Percentiles rank a stretch among this genome's conserved stretches.
Conservation (phyloP, 1,139 yeast species). For the Yamadazyma buinensis region DNA sequence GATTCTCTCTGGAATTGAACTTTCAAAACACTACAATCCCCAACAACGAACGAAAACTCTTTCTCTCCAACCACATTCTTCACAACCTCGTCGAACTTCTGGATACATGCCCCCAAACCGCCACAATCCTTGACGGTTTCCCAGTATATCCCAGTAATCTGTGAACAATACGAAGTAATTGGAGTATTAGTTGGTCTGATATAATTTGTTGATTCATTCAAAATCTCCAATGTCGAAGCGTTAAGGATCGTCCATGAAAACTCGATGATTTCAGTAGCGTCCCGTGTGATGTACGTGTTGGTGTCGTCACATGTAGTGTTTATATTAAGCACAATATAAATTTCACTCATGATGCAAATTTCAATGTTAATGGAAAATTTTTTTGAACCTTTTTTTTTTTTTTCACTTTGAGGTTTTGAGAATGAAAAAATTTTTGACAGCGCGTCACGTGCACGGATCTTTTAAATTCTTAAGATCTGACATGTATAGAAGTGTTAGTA, state of each 20-base stretch:
- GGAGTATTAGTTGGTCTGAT: conserved; percentile 68
- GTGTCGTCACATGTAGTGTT: conserved; percentile 71
- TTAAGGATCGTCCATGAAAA: conserved; percentile 59
- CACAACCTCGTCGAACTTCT: conserved; percentile 47
- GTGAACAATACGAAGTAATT: conserved; percentile 59
- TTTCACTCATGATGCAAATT: conserved; percentile 47
- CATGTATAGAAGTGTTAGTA: too few relatives aligned
- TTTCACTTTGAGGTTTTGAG: background rate
- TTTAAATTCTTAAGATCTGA: too few relatives aligned
- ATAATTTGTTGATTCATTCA: conserved; percentile 40
- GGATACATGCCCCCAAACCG: conserved; percentile 59
- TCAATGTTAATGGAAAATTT: background rate
- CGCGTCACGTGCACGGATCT: conserved; percentile 1
- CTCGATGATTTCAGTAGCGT: conserved; percentile 63
- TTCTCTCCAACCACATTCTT: conserved; percentile 40
- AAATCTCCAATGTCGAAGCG: conserved; percentile 30
- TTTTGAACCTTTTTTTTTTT: background rate
- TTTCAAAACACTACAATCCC: conserved; percentile 65
- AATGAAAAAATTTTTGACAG: background rate
- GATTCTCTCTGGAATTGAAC: conserved; percentile 82
- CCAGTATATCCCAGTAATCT: conserved; percentile 54
- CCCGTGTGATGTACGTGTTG: conserved; percentile 54
- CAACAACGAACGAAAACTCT: conserved; percentile 66
- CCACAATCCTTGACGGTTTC: conserved; percentile 55
- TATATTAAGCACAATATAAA: conserved; percentile 59